These are phyloP conservation scores for Alternaria infectoria DNA, from an alignment of 2,329 filamentous ascomycete species.

Conservation along the genomic window DNA sequence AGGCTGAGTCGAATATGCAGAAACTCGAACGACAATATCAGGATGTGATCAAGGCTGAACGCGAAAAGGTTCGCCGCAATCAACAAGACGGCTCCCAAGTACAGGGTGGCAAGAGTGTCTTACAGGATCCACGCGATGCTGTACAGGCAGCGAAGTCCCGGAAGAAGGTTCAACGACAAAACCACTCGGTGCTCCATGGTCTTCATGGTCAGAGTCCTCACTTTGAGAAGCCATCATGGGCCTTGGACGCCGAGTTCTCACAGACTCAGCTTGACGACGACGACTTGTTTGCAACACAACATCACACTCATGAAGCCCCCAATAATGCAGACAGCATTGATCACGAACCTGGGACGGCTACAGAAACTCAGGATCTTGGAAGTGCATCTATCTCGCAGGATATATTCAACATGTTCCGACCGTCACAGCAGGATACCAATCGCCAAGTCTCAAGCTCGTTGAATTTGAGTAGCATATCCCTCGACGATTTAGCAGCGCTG, in stretches of 20 bases:
- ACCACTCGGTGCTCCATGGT: conserved; percentile 13
- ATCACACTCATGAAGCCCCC: not conserved
- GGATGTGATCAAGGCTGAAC: not conserved
- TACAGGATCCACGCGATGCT: not conserved
- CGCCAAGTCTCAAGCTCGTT: not conserved
- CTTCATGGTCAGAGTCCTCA: not conserved
- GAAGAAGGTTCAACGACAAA: conserved; percentile 31
- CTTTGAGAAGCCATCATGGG: not conserved
- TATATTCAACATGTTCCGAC: not conserved
- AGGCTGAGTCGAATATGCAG: not conserved
- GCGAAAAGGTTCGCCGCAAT: not conserved
- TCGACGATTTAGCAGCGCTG: conserved; percentile 16
- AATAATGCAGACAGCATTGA: conserved; percentile 13
- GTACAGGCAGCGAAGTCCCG: conserved; percentile 5
- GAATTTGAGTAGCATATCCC: conserved; percentile 15
- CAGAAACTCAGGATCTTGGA: conserved; percentile 15
- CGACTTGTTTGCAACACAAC: conserved; percentile 1
- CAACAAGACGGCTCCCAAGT: not conserved
- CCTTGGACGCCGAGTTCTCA: not conserved
- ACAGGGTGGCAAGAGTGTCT: not conserved
- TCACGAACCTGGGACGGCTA: conserved; percentile 3
- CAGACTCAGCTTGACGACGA: not conserved
- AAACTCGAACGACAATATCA: not conserved
- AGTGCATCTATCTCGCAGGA: not conserved
- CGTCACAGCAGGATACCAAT: not conserved